phyloP scores from a whole-genome alignment of 306 rosid genomes.

The Prunus persica region Prunus_persica_NCBIv2 NC_034011.1:22914001-22914500 shows the following conservation, averaged over 20 bases:
- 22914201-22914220: constrained; percentile 29
- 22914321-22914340: neutral
- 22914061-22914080: constrained; percentile 73
- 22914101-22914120: constrained; percentile 78
- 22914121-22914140: constrained; percentile 87
- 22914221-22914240: constrained; percentile 90
- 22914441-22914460: neutral
- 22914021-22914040: constrained; percentile 75
- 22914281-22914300: constrained; percentile 90
- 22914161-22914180: constrained; percentile 6
- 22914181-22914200: neutral
- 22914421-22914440: neutral
- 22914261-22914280: constrained; percentile 71
- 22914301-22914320: constrained; percentile 38
- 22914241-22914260: constrained; percentile 78
- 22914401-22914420: neutral
- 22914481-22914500: neutral
- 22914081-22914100: constrained; percentile 61
- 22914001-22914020: constrained; percentile 31
- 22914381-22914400: neutral
- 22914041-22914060: constrained; percentile 91
- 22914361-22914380: neutral
- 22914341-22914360: neutral
- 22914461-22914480: constrained; percentile 1
- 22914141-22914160: constrained; percentile 14